These are phyloP conservation scores for Suhomyces bribrorum DNA, from an alignment of 1,139 yeast species.

Conservation along the genomic window DNA sequence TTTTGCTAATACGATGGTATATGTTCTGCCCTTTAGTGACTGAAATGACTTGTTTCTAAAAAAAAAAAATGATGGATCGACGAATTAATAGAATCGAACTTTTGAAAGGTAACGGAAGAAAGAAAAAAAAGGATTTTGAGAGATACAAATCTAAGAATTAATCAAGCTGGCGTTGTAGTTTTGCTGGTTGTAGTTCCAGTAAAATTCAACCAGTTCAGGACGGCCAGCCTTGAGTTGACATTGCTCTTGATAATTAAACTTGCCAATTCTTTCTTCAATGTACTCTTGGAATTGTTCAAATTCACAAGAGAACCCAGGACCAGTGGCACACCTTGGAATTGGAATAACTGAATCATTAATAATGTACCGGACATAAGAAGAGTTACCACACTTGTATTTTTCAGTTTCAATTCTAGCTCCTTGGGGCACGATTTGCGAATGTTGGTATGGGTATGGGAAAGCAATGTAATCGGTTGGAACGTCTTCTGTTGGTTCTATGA, in stretches of 20 bases:
- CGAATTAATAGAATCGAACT: neutral
- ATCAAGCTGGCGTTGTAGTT: constrained; percentile 27
- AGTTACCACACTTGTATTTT: constrained; percentile 24
- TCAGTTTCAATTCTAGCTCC: constrained; percentile 32
- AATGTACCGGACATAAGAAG: constrained; percentile 28
- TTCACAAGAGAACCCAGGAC: constrained; percentile 38
- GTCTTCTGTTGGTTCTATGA: constrained; percentile 21
- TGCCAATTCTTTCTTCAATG: constrained; percentile 22
- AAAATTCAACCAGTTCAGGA: constrained; percentile 22
- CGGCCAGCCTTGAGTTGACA: constrained; percentile 22
- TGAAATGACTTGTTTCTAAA: too few species aligned
- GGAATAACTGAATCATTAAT: constrained; percentile 34
- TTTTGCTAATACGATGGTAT: too few species aligned
- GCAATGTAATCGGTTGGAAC: constrained; percentile 26
- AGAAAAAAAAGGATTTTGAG: neutral
- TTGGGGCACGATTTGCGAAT: constrained; percentile 29
- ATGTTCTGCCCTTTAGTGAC: too few species aligned
- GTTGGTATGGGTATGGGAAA: constrained; percentile 29
- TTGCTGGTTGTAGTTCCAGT: constrained; percentile 31
- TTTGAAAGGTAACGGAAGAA: neutral
- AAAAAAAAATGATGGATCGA: too few species aligned
- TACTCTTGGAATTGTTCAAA: constrained; percentile 24
- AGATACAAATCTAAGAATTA: too few species aligned
- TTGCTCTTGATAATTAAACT: constrained; percentile 19
- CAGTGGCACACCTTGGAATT: constrained; percentile 25